Base-by-base conservation (phyloP, 495 filamentous ascomycete genomes). In the Aspergillus coremiiformis region DNA sequence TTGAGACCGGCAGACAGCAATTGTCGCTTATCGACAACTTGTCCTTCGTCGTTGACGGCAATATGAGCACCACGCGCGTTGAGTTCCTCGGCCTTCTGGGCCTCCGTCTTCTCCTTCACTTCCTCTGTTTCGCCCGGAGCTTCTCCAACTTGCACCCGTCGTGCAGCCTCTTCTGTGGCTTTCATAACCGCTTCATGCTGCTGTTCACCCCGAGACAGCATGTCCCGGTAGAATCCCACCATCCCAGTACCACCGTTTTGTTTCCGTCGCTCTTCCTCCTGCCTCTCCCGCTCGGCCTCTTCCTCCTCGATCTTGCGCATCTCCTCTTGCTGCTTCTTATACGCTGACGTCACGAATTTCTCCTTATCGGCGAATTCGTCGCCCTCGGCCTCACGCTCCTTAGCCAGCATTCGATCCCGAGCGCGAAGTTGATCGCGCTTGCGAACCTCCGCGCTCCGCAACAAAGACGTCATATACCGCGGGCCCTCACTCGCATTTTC, bases 321-420 rank as follows among this genome's bases (percentile, higher is more conserved):
- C 65, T 95, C 93, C 61, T 83, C 89, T 64, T 96, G 93, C 64
- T 96, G 93, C 61, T 80, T 79, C 73, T 90, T 93, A 60, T 98
- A 98, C 39, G 93, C 92, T n/a, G 82, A 81, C 0, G 93, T 98
- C 26, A 97, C 93, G 59, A 98, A 98, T 63, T 86, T 90, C 68
- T 97, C 94, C 68, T 96, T 98, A 54, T 93, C 94, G 0, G 81
- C 86, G 62, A 89, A 96, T 67, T 91, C 89, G 12, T 96, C 94
- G 9, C 93, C 93, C 68, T 98, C 93, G 0, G 84, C 86, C 57
- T 92, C 94, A 30, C 93, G 82, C 66, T 98, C 94, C 41, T 84
- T 83, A 58, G 87, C 84, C 24, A 97, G 72, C 65, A 89, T 75
- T 62, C 89, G 87, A 66, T 98, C 93, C 56, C 89, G 84, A 12